A percentile compares a stretch with the other conserved stretches of the same genome.
Evolutionary conservation across 306 rosid species (phyloP).

Genomic region (Canavalia ensiformis): DNA sequence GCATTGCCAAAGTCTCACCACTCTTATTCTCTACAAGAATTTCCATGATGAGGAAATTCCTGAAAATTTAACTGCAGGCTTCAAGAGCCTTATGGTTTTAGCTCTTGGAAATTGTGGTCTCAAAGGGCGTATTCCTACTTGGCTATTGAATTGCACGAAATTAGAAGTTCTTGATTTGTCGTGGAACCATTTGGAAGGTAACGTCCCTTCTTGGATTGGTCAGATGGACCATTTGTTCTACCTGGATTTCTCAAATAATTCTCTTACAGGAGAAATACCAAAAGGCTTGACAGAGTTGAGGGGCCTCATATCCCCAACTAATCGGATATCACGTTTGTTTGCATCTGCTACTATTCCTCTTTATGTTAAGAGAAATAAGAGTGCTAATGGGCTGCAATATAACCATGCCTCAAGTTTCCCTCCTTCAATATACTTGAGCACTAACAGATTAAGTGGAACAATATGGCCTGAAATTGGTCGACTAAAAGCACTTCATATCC

Average conservation of each 20-base stretch:
- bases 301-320: conserved; percentile 54
- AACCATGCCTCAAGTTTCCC: conserved; percentile 71
- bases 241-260: conserved; percentile 72
- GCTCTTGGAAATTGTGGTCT: conserved; percentile 67
- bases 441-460: conserved; percentile 61
- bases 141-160: conserved; percentile 60
- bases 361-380: conserved; percentile 65
- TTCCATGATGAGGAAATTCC: conserved; percentile 67
- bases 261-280: conserved; percentile 70
- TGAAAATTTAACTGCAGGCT: conserved; percentile 44
- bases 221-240: conserved; percentile 64
- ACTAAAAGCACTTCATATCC: conserved; percentile 60
- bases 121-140: conserved; percentile 61
- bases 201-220: conserved; percentile 65
- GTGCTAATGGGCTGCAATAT: conserved; percentile 64
- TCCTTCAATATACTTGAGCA: conserved; percentile 69
- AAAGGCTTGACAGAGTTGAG: conserved; percentile 59
- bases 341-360: conserved; percentile 63
- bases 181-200: conserved; percentile 65
- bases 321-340: conserved; percentile 40
- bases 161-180: conserved; percentile 68
- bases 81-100: conserved; percentile 59
- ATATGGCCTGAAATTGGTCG: conserved; percentile 62
- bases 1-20: conserved; percentile 61
- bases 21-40: conserved; percentile 62